Evolutionary conservation across 371 early-diverging fungal species (phyloP), one percentile per base, ranked within the genome.

Genomic region (Saksenaea vasiformis): DNA sequence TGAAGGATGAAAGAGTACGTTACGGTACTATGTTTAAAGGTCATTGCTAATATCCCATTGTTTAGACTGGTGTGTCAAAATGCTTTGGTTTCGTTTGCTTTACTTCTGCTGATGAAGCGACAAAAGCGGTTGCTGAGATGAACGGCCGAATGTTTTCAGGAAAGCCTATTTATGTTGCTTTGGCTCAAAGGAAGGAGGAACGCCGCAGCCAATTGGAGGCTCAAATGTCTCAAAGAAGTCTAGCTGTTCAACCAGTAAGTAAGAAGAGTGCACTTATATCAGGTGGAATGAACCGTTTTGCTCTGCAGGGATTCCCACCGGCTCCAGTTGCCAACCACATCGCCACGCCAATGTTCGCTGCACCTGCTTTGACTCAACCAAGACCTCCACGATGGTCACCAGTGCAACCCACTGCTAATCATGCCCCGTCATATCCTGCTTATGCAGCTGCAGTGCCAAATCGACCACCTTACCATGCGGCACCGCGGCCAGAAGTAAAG

Each of bases 161-260:
- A 69, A 98, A 97, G 86, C 94, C 98, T 43, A 89, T 98, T 67
- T 99, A 97, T 72, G 98, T 98, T 53, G 97, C 96, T 37, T 86
- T 95, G 31, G 97, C 98, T 56, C 99, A 99, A 80, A 91, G 95
- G 68, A 95, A 95, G 83, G 99, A 99, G 71, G 93, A 91, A 72
- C 92, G 99, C 56, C 88, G 93, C 62, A 84, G 82, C 15, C 91
- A 92, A 73, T 84, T 96, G 66, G 94, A 95, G 76, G 90, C 93
- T 26, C 96, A 95, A 81, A 87, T 90, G 71, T 85, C 87, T 60
- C 91, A 94, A 83, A 87, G 94, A 62, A 35, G 10, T 35, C 35
- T 66, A 37, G 60, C 67, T 14, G 39, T 60, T 4, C 61, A 70
- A 28, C 62, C 62, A 60, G 63, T 57, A 61, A 28, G 41, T 36